Base-by-base conservation (phyloP, 768 basidiomycete genomes). In the Tubosaeta brunneosetosa region DNA sequence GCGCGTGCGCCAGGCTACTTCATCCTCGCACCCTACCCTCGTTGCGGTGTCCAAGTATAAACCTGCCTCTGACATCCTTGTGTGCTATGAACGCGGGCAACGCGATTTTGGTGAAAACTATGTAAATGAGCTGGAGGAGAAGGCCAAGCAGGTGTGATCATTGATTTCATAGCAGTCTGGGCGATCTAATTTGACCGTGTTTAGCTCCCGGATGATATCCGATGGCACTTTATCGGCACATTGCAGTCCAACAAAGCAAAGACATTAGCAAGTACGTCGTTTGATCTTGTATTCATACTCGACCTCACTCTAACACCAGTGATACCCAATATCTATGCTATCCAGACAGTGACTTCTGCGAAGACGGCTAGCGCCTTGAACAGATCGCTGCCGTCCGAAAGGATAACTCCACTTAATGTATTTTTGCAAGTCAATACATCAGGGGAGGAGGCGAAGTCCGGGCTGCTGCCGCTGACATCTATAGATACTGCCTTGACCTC, bases 71-170 rank as follows among this genome's bases (percentile, higher is more conserved):
- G 95, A 98, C 69, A 84, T 98, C 54, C 74, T 84, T 26, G 87
- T 86, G 10, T 89, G 92, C 58, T 91, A 89, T 64, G 78, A 88
- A 46, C 75, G 77, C 13, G 91, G 88, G 0, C 90, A 97, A 57
- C 74, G 85, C 2, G 91, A 95, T 68, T 99, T 98, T 64, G 97
- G 97, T 7, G 97, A 99, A 74, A 99, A 99, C 68, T 98, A 97
- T 64, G 92, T 93, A 11, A 88, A 94, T 59, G 94, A 98, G 62
- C 70, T 98, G 55, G 85, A 84, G 36, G 92, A 91, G 31, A 97
- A 97, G 66, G 91, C 93, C 0, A 73, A 73, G 52, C 73, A 78
- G 62, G 88, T 89, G 66, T 56, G 80, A 71, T 49, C 38, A 29
- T 29, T 29, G 10, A 19, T 32, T 29, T 32, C 40, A 26, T 5